Base-by-base conservation (phyloP, 495 filamentous ascomycete genomes). In the Penicillium cosmopolitanum region DNA sequence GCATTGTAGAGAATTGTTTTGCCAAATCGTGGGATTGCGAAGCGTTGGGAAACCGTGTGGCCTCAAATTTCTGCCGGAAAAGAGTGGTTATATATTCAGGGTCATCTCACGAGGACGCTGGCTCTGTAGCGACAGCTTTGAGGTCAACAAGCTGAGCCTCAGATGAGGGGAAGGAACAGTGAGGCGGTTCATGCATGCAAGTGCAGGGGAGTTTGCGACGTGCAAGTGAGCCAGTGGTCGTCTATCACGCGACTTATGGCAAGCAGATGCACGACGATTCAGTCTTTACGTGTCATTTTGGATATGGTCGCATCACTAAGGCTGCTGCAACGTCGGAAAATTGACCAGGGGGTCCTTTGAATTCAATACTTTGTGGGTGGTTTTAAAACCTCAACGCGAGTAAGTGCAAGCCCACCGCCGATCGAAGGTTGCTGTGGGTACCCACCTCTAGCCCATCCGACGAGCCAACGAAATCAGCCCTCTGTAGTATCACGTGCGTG, bases 181-280 rank as follows among this genome's bases (percentile, higher is more conserved):
- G 53, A 61, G 28, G 38, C 58, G 34, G 36, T 61, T 61, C 19
- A 56, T 56, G 52, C 47, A 61, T 55, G 36, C 46, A 56, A 56
- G 35, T 47, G 53, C 35, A 61, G 53, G 58, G 53, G 47, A 56
- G 11, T 40, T 56, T 47, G 44, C 16, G 47, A 56, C 52, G 53
- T 61, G 58, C 56, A 23, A 1, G n/a, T 21, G 58, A 52, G 44
- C 34, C 9, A 51, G 36, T 61, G 58, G 58, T 42, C 21, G 25
- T 40, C 3, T 16, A 33, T 15, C 5, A 54, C 36, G 58, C 34
- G 36, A 58, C 5, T 46, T 15, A 58, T 52, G 35, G 46, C 46
- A 57, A 21, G 34, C 46, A 52, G 40, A 51, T 58, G 36, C 21
- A 16, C 6, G 36, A 58, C 21, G 12, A 0, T 7, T 19, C 46